These are phyloP conservation scores for Wickerhamiella kurtzmanii DNA, from an alignment of 805 yeast genomes.

Conservation along the genomic window DNA sequence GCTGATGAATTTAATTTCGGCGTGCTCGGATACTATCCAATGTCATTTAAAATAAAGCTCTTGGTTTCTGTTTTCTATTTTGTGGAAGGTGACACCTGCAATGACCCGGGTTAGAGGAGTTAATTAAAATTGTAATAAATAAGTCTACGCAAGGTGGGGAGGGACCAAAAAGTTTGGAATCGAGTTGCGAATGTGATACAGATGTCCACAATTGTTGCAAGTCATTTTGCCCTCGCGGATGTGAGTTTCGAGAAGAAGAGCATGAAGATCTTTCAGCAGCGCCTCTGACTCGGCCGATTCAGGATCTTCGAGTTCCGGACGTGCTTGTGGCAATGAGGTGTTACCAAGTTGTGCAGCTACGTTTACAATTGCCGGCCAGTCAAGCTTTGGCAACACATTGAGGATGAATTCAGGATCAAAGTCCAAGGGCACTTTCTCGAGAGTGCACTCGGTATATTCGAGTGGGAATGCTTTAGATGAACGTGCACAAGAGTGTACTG, in stretches of 20 bases:
- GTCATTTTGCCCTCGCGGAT: conserved; percentile 80
- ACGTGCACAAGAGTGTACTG: conserved; percentile 66
- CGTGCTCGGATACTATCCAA: too few relatives aligned
- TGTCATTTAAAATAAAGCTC: too few relatives aligned
- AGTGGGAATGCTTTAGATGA: conserved; percentile 73
- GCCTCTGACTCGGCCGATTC: conserved; percentile 33
- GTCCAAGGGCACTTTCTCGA: conserved; percentile 65
- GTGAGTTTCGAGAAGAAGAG: conserved; percentile 69
- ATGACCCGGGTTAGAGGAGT: too few relatives aligned
- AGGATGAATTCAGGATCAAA: conserved; percentile 68
- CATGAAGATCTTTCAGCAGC: conserved; percentile 63
- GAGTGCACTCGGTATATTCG: conserved; percentile 49
- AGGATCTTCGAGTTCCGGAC: conserved; percentile 33
- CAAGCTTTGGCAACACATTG: conserved; percentile 65
- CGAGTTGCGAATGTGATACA: conserved; percentile 79
- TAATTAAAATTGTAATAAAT: background rate
- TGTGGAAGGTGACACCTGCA: too few relatives aligned
- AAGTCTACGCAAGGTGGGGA: conserved; percentile 60
- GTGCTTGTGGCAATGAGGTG: conserved; percentile 27
- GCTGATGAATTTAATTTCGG: too few relatives aligned
- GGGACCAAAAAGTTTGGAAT: conserved; percentile 91
- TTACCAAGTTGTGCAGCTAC: conserved; percentile 72
- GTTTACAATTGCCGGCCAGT: conserved; percentile 71
- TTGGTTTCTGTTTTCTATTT: background rate
- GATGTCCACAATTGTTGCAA: conserved; percentile 74